phyloP scores from a whole-genome alignment of 805 yeast genomes.

The Scheffersomyces coipomensis region DNA sequence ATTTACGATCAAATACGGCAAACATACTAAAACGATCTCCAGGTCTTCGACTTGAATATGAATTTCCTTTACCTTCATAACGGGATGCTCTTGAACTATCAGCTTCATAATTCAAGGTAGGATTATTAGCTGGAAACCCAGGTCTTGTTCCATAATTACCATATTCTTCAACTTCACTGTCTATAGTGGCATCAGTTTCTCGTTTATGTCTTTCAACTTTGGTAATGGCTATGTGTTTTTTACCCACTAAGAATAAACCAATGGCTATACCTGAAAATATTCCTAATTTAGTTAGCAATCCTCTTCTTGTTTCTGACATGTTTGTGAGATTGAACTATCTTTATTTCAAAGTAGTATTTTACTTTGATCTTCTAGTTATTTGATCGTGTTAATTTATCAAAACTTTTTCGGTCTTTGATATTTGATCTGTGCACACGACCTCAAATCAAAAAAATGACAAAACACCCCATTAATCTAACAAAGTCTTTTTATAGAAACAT shows the following conservation, averaged over 20 bases:
- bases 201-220: slow-evolving; percentile 33
- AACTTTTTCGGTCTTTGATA: too few species aligned
- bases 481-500: too few species aligned
- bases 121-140: slow-evolving; percentile 48
- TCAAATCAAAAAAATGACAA: too few species aligned
- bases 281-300: slow-evolving; percentile 33
- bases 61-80: slow-evolving; percentile 66
- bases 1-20: slow-evolving; percentile 16
- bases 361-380: too few species aligned
- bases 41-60: slow-evolving; percentile 54
- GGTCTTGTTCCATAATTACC: slow-evolving; percentile 41
- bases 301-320: slow-evolving; percentile 38
- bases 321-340: too few species aligned
- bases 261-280: slow-evolving; percentile 29
- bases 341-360: too few species aligned
- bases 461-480: too few species aligned
- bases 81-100: slow-evolving; percentile 51
- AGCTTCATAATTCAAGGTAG: slow-evolving; percentile 28
- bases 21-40: slow-evolving; percentile 51
- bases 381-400: too few species aligned
- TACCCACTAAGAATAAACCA: slow-evolving; percentile 31
- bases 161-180: slow-evolving; percentile 28
- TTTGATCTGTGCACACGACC: too few species aligned
- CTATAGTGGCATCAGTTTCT: slow-evolving; percentile 37
- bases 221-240: slow-evolving; percentile 29